Percentiles rank a stretch among this genome's conserved stretches.
Conservation (phyloP, 2,329 filamentous ascomycete genomes). For the Escovopsis sp. region DNA sequence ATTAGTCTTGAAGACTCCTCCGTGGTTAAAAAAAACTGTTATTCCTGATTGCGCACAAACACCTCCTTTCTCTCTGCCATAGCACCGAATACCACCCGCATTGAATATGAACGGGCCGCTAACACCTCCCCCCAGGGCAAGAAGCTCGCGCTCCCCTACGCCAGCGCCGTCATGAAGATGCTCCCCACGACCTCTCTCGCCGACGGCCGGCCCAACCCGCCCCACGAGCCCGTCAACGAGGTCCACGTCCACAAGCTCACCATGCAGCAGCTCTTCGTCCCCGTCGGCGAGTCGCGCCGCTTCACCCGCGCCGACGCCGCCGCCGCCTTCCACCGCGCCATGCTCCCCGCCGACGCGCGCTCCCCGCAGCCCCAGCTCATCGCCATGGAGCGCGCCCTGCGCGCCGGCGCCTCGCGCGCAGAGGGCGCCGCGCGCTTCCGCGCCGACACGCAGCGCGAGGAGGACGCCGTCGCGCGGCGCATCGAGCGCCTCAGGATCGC, state of each 20-base stretch:
- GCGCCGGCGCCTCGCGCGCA: constrained; percentile 19
- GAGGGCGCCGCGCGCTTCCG: constrained; percentile 28
- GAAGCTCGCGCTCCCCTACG: constrained; percentile 60
- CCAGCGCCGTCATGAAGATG: constrained; percentile 63
- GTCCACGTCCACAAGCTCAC: constrained; percentile 47
- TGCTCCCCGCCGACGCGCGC: constrained; percentile 45
- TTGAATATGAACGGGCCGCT: too few relatives aligned
- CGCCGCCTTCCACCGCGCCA: constrained; percentile 43
- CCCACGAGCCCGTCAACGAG: constrained; percentile 50
- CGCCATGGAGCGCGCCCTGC: constrained; percentile 34
- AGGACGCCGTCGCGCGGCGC: constrained; percentile 22
- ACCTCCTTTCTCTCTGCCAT: too few relatives aligned
- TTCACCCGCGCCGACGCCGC: constrained; percentile 53
- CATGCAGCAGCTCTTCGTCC: constrained; percentile 49
- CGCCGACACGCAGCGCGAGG: constrained; percentile 27
- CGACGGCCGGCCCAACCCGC: constrained; percentile 30
- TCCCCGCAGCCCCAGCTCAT: constrained; percentile 50
- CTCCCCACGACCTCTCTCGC: constrained; percentile 53
- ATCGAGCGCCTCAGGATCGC: constrained; percentile 19
- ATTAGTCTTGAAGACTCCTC: constrained; percentile 99
- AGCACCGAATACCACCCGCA: too few relatives aligned
- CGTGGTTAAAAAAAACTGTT: constrained; percentile 63
- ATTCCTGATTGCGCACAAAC: constrained; percentile 10
- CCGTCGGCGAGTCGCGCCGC: constrained; percentile 45
- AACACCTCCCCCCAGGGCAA: constrained; percentile 46